Percentiles rank a stretch among this genome's conserved stretches.
phyloP scores from a whole-genome alignment of 2,329 filamentous ascomycete genomes.

The Fusarium poae region DNA sequence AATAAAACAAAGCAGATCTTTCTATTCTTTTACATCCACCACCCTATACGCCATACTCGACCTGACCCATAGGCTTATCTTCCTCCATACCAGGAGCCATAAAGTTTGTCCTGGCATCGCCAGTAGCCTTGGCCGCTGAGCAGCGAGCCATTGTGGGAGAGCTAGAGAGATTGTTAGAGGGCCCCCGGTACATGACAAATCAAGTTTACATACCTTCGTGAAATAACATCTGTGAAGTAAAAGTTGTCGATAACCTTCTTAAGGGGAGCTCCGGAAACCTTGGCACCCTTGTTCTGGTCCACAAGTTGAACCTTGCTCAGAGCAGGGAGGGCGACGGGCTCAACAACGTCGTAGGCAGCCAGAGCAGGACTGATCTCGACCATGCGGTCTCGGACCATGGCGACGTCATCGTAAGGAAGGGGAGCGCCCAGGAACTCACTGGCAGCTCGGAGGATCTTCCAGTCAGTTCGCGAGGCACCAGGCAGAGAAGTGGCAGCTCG shows the following conservation, averaged over 20 bases:
- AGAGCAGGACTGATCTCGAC: constrained; percentile 92
- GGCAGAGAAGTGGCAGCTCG: constrained; percentile 89
- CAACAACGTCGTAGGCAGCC: constrained; percentile 89
- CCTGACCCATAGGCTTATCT: constrained; percentile 71
- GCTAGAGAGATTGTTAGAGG: constrained; percentile 62
- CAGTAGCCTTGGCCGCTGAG: constrained; percentile 89
- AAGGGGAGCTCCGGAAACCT: constrained; percentile 78
- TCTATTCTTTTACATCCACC: constrained; percentile 55
- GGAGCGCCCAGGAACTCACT: constrained; percentile 91
- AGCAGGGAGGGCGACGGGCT: constrained; percentile 78
- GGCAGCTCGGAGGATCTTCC: constrained; percentile 96
- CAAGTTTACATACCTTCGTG: constrained; percentile 79
- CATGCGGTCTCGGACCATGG: constrained; percentile 91
- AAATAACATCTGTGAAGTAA: constrained; percentile 98
- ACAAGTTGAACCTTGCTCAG: constrained; percentile 95
- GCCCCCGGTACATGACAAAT: constrained; percentile 16
- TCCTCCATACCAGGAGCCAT: constrained; percentile 79
- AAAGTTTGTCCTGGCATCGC: constrained; percentile 82
- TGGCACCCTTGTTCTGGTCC: constrained; percentile 92
- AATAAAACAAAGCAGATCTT: constrained; percentile 52
- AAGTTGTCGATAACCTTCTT: constrained; percentile 94
- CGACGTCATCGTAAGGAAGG: constrained; percentile 93
- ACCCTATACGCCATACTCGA: constrained; percentile 68
- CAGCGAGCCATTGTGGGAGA: constrained; percentile 98
- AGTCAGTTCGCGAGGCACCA: constrained; percentile 92